Base-by-base conservation (phyloP, 2,329 filamentous ascomycete species). In the Colletotrichum tanaceti region DNA sequence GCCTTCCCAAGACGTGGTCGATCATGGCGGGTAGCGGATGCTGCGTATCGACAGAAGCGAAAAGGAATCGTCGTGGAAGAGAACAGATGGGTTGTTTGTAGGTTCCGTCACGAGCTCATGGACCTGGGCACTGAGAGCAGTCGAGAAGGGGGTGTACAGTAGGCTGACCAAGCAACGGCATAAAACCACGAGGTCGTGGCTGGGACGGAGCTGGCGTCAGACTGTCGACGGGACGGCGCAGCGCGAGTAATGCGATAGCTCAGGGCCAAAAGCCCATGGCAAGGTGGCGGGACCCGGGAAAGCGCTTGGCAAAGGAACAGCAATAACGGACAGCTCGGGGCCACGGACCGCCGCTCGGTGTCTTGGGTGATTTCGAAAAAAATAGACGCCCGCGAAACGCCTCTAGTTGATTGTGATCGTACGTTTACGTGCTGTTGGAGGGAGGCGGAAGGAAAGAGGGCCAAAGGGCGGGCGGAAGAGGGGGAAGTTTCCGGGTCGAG, bases 1-100 rank as follows among this genome's bases (percentile, higher is more conserved):
- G 95, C 72, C 93, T 90, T 71, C 95, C 95, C 57, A 98, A 85
- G 65, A 98, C 91, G 85, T 98, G 95, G 80, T 98, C 95, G 89
- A 89, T 81, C 87, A 89, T 89, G 28, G 43, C 44, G 63, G 57
- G 38, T 66, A 35, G 6, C 9, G 16, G 44, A 57, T 61, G 28
- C 50, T 61, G 46, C 13, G 50, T 58, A 38, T 46, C 35, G n/a
- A 53, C n/a, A 41, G n/a, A 20, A 20, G 46, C 28, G 28, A 13
- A 35, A 55, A 35, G 22, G 22, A 41, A 28, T 46, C 22, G 35
- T 46, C 32, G 46, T 11, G 5, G 2, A n/a, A 14, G 24, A 28
- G 39, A 11, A 52, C 3, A 20, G 18, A 35, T 20, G 55, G 28
- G n/a, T 20, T 57, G 61, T 60, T 61, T 66, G 63, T 44, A 43